Base-by-base conservation (phyloP, 805 yeast genomes). In the Lipomyces yamadae region DNA sequence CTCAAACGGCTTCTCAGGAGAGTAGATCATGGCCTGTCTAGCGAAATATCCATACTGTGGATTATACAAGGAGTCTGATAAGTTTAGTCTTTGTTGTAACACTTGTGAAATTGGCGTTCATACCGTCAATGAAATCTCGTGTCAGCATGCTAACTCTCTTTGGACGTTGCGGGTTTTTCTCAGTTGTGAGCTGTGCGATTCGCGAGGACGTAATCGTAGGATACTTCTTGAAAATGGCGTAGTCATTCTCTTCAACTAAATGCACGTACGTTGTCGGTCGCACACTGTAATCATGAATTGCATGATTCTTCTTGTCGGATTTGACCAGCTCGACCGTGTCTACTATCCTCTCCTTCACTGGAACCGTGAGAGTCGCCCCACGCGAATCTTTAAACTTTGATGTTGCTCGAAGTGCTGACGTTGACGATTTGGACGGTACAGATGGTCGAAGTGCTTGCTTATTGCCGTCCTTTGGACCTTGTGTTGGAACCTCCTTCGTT, bases 21-120 rank as follows among this genome's bases (percentile, higher is more conserved):
- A 88, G 76, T 88, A 90, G 70, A 90, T 90, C 73, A 88, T 90
- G 7, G 90, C 96, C 70, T 89, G 89, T 71, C 86, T 84, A 1
- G 92, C 83, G 72, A 91, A 91, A 76, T 91, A 92, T 0, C 97
- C 97, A 75, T 91, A 91, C 70, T 82, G 74, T 0, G 94, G 92
- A 77, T 92, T 90, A 75, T 91, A 91, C 72, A 91, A 78, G 24
- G 94, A 88, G 75, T 91, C 96, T 66, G 18, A 11, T 4, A n/a
- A 8, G 32, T 18, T n/a, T n/a, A n/a, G n/a, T 15, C 32, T 6
- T 24, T 18, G 15, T 35, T 30, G 11, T n/a, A 52, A 29, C 48
- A 24, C 4, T 37, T n/a, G 15, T 15, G 11, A 55, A 24, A 33
- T 29, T 7, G n/a, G 7, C 13, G 35, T 11, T 4, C 29, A 5